These are phyloP conservation scores for Globisporangium barbulae DNA, from an alignment of 352 stramenopile species.

Conservation along the genomic window DNA sequence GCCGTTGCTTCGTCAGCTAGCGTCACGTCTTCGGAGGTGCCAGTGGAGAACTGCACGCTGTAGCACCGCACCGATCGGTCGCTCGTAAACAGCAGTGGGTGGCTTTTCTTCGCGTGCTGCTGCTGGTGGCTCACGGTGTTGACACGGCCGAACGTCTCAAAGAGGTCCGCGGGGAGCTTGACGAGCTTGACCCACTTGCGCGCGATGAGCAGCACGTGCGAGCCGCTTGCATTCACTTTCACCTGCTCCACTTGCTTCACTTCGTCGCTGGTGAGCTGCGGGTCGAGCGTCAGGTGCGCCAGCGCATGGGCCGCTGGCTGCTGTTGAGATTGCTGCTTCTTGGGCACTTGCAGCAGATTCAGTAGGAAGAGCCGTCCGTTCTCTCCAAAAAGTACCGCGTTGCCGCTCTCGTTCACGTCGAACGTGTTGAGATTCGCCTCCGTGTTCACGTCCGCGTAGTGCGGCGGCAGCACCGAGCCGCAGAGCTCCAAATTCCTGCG, in stretches of 20 bases:
- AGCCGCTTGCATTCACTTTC: constrained; percentile 51
- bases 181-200: constrained; percentile 62
- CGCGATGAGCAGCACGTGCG: constrained; percentile 51
- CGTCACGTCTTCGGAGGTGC: constrained; percentile 22
- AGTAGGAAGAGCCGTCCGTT: constrained; percentile 48
- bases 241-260: constrained; percentile 51
- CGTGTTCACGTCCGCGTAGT: constrained; percentile 48
- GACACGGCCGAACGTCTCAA: constrained; percentile 7
- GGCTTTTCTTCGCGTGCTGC: neutral
- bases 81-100: neutral
- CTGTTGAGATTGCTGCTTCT: constrained; percentile 15
- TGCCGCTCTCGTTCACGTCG: constrained; percentile 53
- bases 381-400: constrained; percentile 47
- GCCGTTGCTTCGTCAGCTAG: constrained; percentile 18
- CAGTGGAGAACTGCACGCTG: constrained; percentile 48
- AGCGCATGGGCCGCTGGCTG: constrained; percentile 15
- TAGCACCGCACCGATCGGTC: constrained; percentile 26
- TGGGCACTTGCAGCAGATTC: constrained; percentile 42
- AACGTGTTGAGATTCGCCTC: constrained; percentile 62
- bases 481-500: constrained; percentile 55
- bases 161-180: constrained; percentile 31
- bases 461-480: constrained; percentile 46
- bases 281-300: constrained; percentile 56
- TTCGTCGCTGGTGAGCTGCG: constrained; percentile 45
- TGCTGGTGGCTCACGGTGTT: constrained; percentile 11